Percentiles rank a stretch among this genome's conserved stretches.
These are phyloP conservation scores for Penicillium lagena DNA, from an alignment of 495 filamentous ascomycete species.

Conservation along the genomic window DNA sequence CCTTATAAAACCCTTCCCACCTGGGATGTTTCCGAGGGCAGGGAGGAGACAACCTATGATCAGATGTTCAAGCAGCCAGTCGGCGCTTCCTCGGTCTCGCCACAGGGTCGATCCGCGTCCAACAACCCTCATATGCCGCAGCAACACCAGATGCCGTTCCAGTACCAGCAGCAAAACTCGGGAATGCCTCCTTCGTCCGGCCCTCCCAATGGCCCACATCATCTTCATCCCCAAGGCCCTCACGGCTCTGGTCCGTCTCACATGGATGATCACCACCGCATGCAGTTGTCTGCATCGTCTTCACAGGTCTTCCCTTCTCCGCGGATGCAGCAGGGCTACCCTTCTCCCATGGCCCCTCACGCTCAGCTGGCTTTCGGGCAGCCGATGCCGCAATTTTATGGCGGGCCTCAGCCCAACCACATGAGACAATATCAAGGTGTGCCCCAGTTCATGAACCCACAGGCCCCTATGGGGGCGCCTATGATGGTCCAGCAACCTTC, in stretches of 20 bases:
- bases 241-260: slow-evolving; percentile 57
- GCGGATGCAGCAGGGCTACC: slow-evolving; percentile 65
- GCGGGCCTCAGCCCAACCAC: slow-evolving; percentile 31
- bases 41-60: slow-evolving; percentile 62
- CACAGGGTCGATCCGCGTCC: slow-evolving; percentile 55
- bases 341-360: slow-evolving; percentile 60
- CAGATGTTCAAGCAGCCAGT: slow-evolving; percentile 67
- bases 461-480: slow-evolving; percentile 60
- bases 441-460: slow-evolving; percentile 58
- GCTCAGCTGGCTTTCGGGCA: slow-evolving; percentile 68
- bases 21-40: slow-evolving; percentile 60
- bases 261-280: slow-evolving; percentile 74
- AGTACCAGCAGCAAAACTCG: slow-evolving; percentile 44
- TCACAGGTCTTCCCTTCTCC: slow-evolving; percentile 76
- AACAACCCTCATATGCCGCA: slow-evolving; percentile 59
- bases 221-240: slow-evolving; percentile 59
- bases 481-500: slow-evolving; percentile 80
- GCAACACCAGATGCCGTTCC: slow-evolving; percentile 72
- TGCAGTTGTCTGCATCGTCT: slow-evolving; percentile 75
- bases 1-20: slow-evolving; percentile 74
- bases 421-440: slow-evolving; percentile 46
- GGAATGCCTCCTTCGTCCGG: slow-evolving; percentile 37
- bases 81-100: slow-evolving; percentile 50
- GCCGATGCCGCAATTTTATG: slow-evolving; percentile 62
- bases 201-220: slow-evolving; percentile 58